Conservation (phyloP, 1,139 yeast species). For the Candida pseudoviswanathii region DNA sequence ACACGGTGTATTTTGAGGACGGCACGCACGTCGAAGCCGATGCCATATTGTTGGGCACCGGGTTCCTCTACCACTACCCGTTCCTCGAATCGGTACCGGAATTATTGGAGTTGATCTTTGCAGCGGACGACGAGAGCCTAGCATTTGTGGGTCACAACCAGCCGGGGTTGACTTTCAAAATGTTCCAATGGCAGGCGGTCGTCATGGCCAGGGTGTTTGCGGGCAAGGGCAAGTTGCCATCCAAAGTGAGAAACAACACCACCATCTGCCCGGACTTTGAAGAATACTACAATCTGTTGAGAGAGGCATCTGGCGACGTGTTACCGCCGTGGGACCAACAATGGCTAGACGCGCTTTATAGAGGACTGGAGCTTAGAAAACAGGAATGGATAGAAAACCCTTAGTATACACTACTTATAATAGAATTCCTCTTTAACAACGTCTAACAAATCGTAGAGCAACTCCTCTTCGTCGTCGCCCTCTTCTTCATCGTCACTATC, state of each 20-base stretch:
- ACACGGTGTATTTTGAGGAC: slow-evolving; percentile 32
- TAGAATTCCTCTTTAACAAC: slow-evolving; percentile 44
- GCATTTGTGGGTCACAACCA: slow-evolving; percentile 44
- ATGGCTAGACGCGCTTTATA: slow-evolving; percentile 23
- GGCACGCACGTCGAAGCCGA: slow-evolving; percentile 32
- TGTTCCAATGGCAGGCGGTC: slow-evolving; percentile 47
- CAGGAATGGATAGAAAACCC: slow-evolving; percentile 10
- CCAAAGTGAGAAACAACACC: slow-evolving; percentile 25
- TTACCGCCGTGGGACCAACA: slow-evolving; percentile 25
- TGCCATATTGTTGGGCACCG: slow-evolving; percentile 45
- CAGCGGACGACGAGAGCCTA: slow-evolving; percentile 35
- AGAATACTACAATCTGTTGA: slow-evolving; percentile 24
- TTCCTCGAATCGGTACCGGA: slow-evolving; percentile 33
- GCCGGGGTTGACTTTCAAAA: slow-evolving; percentile 42
- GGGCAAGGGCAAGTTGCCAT: slow-evolving; percentile 34
- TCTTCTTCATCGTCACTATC: slow-evolving; percentile 36
- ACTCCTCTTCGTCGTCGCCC: slow-evolving; percentile 44
- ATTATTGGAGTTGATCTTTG: slow-evolving; percentile 41
- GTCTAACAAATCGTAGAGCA: slow-evolving; percentile 21
- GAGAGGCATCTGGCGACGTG: slow-evolving; percentile 23
- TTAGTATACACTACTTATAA: slow-evolving; percentile 29
- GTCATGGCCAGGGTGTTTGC: slow-evolving; percentile 35
- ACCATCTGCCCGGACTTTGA: slow-evolving; percentile 25
- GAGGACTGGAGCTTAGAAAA: slow-evolving; percentile 22
- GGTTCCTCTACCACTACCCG: slow-evolving; percentile 46